Evolutionary conservation across 257 asterid genomes (phyloP).

Genomic region (Lycium ferocissimum): DNA sequence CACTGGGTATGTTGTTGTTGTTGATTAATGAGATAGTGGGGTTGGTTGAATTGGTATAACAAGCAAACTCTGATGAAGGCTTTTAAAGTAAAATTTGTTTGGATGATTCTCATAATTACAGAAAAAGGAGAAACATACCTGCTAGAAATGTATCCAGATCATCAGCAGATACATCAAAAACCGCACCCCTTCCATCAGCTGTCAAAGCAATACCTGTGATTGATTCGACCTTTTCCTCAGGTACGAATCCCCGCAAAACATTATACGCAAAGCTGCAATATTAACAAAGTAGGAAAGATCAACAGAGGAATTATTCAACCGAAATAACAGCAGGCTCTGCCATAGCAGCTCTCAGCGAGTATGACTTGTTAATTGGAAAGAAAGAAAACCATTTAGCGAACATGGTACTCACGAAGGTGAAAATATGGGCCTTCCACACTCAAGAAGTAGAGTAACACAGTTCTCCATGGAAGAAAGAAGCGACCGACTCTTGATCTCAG

Average conservation of each 20-base stretch:
- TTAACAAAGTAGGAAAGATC: not conserved
- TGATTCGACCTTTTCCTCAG: slow-evolving; percentile 87
- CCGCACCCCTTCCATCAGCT: slow-evolving; percentile 86
- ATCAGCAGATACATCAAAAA: slow-evolving; percentile 73
- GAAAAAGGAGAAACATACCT: slow-evolving; percentile 51
- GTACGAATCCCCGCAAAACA: slow-evolving; percentile 72
- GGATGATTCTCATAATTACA: not conserved
- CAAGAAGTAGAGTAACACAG: slow-evolving; percentile 73
- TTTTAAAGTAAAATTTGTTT: not conserved
- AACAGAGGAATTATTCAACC: not conserved
- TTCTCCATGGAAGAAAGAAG: slow-evolving; percentile 85
- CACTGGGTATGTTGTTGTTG: no score
- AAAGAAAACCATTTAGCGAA: slow-evolving; percentile 8
- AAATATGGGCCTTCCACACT: slow-evolving; percentile 72
- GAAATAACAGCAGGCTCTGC: slow-evolving; percentile 4
- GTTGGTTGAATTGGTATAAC: not conserved
- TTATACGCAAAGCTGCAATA: slow-evolving; percentile 66
- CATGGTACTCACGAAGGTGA: slow-evolving; percentile 67
- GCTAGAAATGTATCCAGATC: slow-evolving; percentile 70
- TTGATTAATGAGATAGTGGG: not conserved
- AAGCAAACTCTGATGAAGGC: not conserved
- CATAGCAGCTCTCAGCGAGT: slow-evolving; percentile 1
- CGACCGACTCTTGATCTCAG: slow-evolving; percentile 84
- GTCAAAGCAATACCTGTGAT: slow-evolving; percentile 85
- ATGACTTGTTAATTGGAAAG: not conserved